A percentile compares a stretch with the other conserved stretches of the same genome.
Evolutionary conservation across 148 eudicot genomes (phyloP).

Genomic region (Tetragonia tetragonoides): DNA sequence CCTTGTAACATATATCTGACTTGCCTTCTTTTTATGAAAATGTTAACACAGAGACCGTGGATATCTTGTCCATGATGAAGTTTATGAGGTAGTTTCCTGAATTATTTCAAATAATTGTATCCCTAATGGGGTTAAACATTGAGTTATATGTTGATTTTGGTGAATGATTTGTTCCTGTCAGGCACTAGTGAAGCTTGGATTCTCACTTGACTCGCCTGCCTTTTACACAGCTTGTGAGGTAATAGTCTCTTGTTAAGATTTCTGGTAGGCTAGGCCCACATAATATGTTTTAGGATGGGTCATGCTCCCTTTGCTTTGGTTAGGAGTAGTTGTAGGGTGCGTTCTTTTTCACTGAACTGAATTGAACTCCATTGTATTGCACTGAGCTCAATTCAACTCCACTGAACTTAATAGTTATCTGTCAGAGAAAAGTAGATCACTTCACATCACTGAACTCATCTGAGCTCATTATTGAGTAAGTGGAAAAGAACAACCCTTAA

Average conservation of each 20-base stretch:
- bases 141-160: conserved; percentile 3
- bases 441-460: too few species aligned
- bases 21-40: conserved; percentile 5
- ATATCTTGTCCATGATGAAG: conserved; percentile 67
- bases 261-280: background rate
- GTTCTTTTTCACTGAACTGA: too few species aligned
- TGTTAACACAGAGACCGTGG: conserved; percentile 59
- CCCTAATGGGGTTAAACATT: background rate
- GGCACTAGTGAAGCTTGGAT: conserved; percentile 73
- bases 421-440: too few species aligned
- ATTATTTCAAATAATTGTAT: background rate
- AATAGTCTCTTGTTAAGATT: conserved; percentile 6
- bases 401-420: too few species aligned
- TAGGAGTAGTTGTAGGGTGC: background rate
- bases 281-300: background rate
- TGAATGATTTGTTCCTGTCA: conserved; percentile 21
- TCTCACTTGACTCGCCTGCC: conserved; percentile 82
- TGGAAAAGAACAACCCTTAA: too few species aligned
- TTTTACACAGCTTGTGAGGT: conserved; percentile 87
- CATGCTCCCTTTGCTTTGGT: conserved; percentile 12
- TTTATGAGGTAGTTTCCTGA: conserved; percentile 49
- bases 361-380: too few species aligned
- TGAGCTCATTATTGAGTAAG: too few species aligned
- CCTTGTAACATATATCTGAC: background rate
- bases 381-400: too few species aligned